Evolutionary conservation across 768 basidiomycete genomes (phyloP).

Genomic region (Polyporus arcularius): DNA sequence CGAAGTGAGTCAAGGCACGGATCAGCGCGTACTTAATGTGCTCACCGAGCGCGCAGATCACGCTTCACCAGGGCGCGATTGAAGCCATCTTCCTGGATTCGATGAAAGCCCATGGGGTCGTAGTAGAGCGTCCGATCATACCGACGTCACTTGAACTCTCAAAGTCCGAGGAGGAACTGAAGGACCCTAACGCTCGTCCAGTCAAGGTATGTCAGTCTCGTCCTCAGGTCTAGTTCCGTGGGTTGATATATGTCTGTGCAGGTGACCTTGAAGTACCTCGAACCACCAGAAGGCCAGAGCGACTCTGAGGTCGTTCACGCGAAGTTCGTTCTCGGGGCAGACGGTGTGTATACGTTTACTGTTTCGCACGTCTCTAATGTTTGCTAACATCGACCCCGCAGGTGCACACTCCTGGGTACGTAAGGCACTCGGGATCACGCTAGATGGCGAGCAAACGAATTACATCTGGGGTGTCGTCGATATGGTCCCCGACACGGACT

Average conservation of each 20-base stretch:
- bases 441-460: conserved; percentile 81
- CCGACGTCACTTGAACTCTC: conserved; percentile 52
- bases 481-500: conserved; percentile 50
- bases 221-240: neutral
- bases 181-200: conserved; percentile 40
- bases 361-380: neutral
- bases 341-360: conserved; percentile 45
- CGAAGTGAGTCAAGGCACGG: conserved; percentile 44
- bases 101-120: conserved; percentile 46
- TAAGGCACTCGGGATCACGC: conserved; percentile 59
- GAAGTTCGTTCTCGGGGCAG: conserved; percentile 76
- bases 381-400: conserved; percentile 24
- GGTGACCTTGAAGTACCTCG: conserved; percentile 49
- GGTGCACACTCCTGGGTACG: conserved; percentile 87
- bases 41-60: conserved; percentile 38
- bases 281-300: conserved; percentile 34
- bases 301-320: conserved; percentile 60
- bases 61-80: conserved; percentile 66
- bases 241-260: conserved; percentile 19
- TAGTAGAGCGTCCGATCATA: conserved; percentile 52
- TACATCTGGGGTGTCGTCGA: conserved; percentile 85
- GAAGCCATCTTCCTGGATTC: conserved; percentile 61
- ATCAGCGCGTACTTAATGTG: neutral
- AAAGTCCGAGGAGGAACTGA: conserved; percentile 42
- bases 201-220: conserved; percentile 29